Base-by-base conservation (phyloP, 345 rosid species). In the Salix dunnii region DNA sequence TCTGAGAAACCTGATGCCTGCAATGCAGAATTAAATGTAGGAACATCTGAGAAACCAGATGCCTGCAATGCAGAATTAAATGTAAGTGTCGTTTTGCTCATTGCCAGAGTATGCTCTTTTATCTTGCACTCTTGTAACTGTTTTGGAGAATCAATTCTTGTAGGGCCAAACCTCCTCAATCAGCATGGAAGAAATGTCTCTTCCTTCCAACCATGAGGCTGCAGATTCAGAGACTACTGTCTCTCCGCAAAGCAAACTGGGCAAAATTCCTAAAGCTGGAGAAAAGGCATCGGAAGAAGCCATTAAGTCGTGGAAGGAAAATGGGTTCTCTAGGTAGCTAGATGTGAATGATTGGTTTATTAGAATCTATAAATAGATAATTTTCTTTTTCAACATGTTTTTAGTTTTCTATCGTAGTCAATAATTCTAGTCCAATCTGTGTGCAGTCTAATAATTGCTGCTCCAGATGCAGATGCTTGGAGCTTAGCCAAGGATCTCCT, bases 401-500 rank as follows among this genome's bases (percentile, higher is more conserved):
- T 69, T 62, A 6, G 17, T 49, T 49, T 49, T 49, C 21, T 5
- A 67, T 9, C 58, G 43, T 48, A 1, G 17, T 49, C 27, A 1
- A 4, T 77, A 12, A 58, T 46, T 70, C 69, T 78, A n/a, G 69
- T 49, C 64, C 46, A 14, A 42, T 68, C 11, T 82, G 13, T 77
- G 65, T 86, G 87, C 86, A 95, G 99, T 79, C 75, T 93, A 76
- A 87, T 96, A 20, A 82, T 96, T 71, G 98, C 94, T 35, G 97
- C 97, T 43, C 97, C 97, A 12, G 96, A 93, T 75, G 75, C 87
- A 73, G 99, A 92, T 80, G 82, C 92, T 42, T 93, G 98, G 95
- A 86, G 64, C 72, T 68, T 86, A 33, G 81, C 86, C 53, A 91
- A 93, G 82, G 93, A 87, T 81, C 85, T 91, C 53, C 78, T 93